phyloP scores from a whole-genome alignment of 148 eudicot species.

The Gaultheria prostrata region DNA sequence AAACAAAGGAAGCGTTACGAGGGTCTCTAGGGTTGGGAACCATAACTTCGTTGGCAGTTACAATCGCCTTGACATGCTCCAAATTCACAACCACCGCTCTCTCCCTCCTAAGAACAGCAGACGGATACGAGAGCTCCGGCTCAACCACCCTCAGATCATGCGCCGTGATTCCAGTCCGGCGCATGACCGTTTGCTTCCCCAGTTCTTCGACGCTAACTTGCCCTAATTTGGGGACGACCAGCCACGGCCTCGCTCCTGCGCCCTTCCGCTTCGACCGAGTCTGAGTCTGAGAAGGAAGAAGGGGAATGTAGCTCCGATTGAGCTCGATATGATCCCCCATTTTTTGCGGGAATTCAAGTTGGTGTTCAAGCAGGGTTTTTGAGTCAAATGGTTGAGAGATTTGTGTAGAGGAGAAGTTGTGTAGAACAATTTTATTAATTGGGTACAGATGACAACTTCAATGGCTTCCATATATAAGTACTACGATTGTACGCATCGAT shows the following conservation, averaged over 20 bases:
- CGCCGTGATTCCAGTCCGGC: not conserved
- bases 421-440: not conserved
- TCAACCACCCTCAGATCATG: not conserved
- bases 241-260: not conserved
- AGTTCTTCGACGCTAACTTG: not conserved
- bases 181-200: not conserved
- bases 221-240: not conserved
- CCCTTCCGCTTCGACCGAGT: not conserved
- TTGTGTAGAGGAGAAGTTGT: not conserved
- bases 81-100: slow-evolving; percentile 4
- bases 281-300: not conserved
- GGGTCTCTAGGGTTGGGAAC: slow-evolving; percentile 3
- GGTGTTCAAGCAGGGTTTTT: no score
- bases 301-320: not conserved
- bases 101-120: not conserved
- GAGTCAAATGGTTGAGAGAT: not conserved
- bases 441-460: no score
- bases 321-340: not conserved
- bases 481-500: no score
- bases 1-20: not conserved
- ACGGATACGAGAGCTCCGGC: not conserved
- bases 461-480: no score
- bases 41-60: not conserved
- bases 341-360: not conserved
- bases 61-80: slow-evolving; percentile 6